Evolutionary conservation across 768 basidiomycete species (phyloP), one percentile per base, ranked within the genome.

Genomic region (Kwoniella sp.): DNA sequence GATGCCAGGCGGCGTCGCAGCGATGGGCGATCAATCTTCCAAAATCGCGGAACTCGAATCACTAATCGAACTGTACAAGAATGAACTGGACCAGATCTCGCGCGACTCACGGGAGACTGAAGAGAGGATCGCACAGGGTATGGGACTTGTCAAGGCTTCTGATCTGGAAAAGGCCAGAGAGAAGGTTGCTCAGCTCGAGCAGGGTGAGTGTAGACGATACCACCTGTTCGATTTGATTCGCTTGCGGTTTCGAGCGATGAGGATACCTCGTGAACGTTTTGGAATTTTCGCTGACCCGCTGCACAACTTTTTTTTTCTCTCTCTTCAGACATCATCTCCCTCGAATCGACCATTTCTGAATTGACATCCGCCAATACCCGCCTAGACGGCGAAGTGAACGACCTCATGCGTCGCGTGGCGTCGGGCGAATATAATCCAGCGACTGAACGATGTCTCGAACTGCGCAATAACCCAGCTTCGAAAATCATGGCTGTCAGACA

Each of bases 391-490:
- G 77, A 78, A 59, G 74, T 78, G 52, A 69, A 64, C 29, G 74
- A 74, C 50, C 61, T 78, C 17, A 76, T 76, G 74, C 68, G 68
- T 5, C 70, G 77, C 12, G 73, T 79, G 17, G 73, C 74, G 22
- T 74, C 75, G 0, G 78, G 78, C 19, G 78, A 79, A 56, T 78
- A 78, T 65, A 78, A 79, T 53, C 69, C 78, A 4, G 58, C 60
- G 21, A 53, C 61, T 30, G 76, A 75, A 63, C 63, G 78, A 27
- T 71, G 68, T 52, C 60, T 79, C 50, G 75, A 85, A 53, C 79
- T 94, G 68, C 80, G 79, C 8, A 87, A 89, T 49, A 94, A 93
- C 70, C 94, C 94, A 0, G 90, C 90, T n/a, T 84, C 88, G 68
- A 83, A 87, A 67, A 91, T 91, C 86, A 85, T 85, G 15, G 90